Conservation (phyloP, 2,329 filamentous ascomycete species). For the Daldinia sp. region DNA sequence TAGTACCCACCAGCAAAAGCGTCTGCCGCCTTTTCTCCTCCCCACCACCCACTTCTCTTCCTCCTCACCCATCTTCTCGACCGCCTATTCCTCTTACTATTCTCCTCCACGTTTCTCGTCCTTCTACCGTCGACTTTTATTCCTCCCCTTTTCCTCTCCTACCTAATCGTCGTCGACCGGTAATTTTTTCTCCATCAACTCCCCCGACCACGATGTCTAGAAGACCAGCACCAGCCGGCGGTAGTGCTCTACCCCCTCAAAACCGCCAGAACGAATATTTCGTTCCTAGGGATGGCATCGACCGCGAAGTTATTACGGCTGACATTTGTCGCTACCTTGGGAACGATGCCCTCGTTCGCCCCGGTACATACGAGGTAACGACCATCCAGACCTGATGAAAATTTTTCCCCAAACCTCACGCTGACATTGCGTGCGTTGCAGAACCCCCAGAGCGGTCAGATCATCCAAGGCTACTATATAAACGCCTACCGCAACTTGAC, state of each 20-base stretch:
- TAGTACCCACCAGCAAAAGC: conserved; percentile 32
- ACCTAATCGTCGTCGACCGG: conserved; percentile 39
- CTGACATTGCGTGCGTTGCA: conserved; percentile 44
- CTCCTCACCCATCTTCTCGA: conserved; percentile 35
- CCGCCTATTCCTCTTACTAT: conserved; percentile 37
- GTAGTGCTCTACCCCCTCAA: conserved; percentile 51
- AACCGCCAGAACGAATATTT: conserved; percentile 79
- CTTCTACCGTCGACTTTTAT: conserved; percentile 34
- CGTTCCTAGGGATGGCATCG: conserved; percentile 80
- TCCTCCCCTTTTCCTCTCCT: conserved; percentile 19
- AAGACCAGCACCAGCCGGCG: conserved; percentile 48
- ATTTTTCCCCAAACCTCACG: conserved; percentile 30
- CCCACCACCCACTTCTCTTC: conserved; percentile 42
- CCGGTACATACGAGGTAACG: conserved; percentile 75
- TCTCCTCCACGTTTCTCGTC: conserved; percentile 35
- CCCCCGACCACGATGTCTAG: conserved; percentile 48
- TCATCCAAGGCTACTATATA: conserved; percentile 77
- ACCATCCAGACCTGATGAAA: conserved; percentile 3
- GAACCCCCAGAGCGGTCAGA: conserved; percentile 65
- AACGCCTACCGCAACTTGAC: conserved; percentile 82
- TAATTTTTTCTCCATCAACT: conserved; percentile 21
- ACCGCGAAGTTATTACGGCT: conserved; percentile 83
- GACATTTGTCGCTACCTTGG: conserved; percentile 86
- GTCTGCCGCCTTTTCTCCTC: conserved; percentile 45
- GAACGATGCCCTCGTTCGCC: conserved; percentile 81